phyloP scores from a whole-genome alignment of 306 rosid species.

The Dalbergia cochinchinensis region DNA sequence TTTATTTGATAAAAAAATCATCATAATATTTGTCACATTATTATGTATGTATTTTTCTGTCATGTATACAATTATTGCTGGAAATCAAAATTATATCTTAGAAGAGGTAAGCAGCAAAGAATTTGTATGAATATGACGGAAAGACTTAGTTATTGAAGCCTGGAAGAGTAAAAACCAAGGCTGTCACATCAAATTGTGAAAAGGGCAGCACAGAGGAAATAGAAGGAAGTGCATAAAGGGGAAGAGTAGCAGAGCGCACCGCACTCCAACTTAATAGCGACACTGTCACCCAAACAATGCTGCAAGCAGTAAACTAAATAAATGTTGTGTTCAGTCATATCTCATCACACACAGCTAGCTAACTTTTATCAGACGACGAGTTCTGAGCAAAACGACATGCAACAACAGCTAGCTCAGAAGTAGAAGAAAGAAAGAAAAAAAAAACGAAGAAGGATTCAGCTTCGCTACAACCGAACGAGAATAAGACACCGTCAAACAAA shows the following conservation, averaged over 20 bases:
- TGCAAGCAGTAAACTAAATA: background rate
- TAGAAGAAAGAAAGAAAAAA: background rate
- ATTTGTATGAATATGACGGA: background rate
- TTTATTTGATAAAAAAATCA: too few relatives aligned
- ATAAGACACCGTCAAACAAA: background rate
- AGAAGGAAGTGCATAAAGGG: background rate
- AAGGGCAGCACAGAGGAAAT: conserved; percentile 39
- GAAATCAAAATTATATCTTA: background rate
- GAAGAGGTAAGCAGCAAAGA: background rate
- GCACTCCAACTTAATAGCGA: conserved; percentile 39
- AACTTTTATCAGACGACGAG: conserved; percentile 6
- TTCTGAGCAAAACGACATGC: conserved; percentile 45
- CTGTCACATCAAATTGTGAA: conserved; percentile 38
- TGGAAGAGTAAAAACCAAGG: conserved; percentile 9
- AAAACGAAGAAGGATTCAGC: background rate
- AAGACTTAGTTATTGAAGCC: background rate
- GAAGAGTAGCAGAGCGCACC: background rate
- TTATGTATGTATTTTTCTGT: too few relatives aligned
- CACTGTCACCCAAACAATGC: conserved; percentile 1
- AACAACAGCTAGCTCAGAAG: conserved; percentile 35
- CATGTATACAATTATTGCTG: too few relatives aligned
- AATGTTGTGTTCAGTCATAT: background rate
- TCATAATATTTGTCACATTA: too few relatives aligned
- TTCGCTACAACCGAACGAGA: background rate
- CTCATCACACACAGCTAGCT: background rate